Base-by-base conservation (phyloP, 2,329 filamentous ascomycete species). In the Macrophomina phaseolina region DNA sequence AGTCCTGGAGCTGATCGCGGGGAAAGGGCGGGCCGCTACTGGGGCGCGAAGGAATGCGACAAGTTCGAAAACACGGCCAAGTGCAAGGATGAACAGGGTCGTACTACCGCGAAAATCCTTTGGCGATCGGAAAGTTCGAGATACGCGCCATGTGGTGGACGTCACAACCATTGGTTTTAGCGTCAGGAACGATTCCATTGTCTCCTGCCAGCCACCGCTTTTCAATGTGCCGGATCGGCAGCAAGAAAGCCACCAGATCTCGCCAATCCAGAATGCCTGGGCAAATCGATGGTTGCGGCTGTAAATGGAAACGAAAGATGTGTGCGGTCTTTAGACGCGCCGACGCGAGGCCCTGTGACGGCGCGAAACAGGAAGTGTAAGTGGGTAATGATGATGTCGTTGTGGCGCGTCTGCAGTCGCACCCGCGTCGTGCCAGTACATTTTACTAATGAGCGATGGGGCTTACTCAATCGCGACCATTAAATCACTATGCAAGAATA, bases 241-340 rank as follows among this genome's bases (percentile, higher is more conserved):
- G 23, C 23, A 23, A 23, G 23, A 23, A 62, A 62, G 58, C 58
- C 58, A 62, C 58, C 42, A 62, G 58, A 62, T 62, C 58, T 62
- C 58, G 58, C 45, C 45, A 51, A 62, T 62, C 58, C 49, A 32
- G n/a, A 38, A 28, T 36, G 28, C 14, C 4, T 18, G 40, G 30
- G 42, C 14, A 12, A 49, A 62, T 62, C 58, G 56, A 48, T 11
- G 11, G 45, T 34, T n/a, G 12, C 6, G 6, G 36, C 36, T 12
- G 49, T 18, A 18, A 18, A 6, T 52, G 36, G 36, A 32, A 32
- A 62, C 18, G 6, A 28, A 46, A 6, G 28, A 34, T 14, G 28
- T 14, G 9, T 23, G 42, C 30, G 11, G 32, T 46, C 23, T 11
- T 48, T 18, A 11, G 30, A 61, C 30, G 53, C 53, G 53, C 23